phyloP scores from a whole-genome alignment of 2,329 filamentous ascomycete genomes.

The Sporothrix inflata region DNA sequence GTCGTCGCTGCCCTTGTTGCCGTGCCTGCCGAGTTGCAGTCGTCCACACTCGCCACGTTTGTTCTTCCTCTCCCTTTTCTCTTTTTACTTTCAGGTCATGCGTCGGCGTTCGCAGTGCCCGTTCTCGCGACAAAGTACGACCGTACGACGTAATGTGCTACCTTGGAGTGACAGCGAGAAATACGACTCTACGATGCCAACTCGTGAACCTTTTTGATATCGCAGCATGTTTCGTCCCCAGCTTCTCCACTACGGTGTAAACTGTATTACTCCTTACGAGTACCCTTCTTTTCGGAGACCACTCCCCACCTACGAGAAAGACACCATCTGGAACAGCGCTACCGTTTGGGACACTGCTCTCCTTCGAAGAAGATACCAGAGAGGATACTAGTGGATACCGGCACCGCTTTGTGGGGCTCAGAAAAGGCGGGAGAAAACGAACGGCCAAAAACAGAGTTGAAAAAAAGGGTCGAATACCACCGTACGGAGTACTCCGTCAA shows the following conservation, averaged over 20 bases:
- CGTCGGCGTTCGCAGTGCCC: not conserved
- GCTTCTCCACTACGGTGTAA: not conserved
- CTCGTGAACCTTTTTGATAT: not conserved
- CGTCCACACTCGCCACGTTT: not conserved
- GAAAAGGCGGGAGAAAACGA: not conserved
- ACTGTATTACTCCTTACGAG: not conserved
- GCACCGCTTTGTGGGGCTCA: not conserved
- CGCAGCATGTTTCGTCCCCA: not conserved
- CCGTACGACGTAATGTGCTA: constrained; percentile 8
- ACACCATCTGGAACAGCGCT: constrained; percentile 21
- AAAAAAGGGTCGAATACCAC: not conserved
- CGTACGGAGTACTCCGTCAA: too few relatives aligned
- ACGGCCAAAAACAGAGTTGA: too few relatives aligned
- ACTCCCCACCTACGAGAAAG: not conserved
- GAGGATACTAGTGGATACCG: not conserved
- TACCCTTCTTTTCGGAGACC: not conserved
- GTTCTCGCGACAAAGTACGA: constrained; percentile 1
- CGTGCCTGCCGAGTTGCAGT: not conserved
- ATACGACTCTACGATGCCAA: constrained; percentile 3
- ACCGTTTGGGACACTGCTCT: not conserved
- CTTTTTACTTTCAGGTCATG: not conserved
- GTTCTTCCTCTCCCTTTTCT: not conserved
- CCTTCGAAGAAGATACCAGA: not conserved
- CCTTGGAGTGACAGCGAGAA: not conserved
- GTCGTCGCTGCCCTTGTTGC: not conserved